Conservation (phyloP, 2,329 filamentous ascomycete genomes). For the Alternaria angustiovoidea region DNA sequence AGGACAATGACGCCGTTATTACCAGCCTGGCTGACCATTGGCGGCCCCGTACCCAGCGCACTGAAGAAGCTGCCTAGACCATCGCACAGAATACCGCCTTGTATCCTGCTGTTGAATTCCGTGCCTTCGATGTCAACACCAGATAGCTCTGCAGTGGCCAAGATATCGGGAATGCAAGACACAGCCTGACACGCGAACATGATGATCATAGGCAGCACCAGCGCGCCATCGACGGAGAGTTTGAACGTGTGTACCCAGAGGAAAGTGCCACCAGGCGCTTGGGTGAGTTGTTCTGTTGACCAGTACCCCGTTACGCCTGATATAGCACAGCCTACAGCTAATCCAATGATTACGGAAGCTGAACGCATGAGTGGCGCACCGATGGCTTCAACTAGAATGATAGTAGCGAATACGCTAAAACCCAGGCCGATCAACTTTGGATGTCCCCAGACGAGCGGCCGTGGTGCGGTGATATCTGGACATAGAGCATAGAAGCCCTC, state of each 20-base stretch:
- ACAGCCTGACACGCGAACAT: slow-evolving; percentile 43
- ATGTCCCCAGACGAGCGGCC: slow-evolving; percentile 44
- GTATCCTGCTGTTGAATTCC: slow-evolving; percentile 37
- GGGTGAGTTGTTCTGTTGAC: slow-evolving; percentile 28
- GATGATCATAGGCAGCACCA: slow-evolving; percentile 38
- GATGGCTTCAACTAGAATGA: slow-evolving; percentile 36
- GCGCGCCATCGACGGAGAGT: slow-evolving; percentile 38
- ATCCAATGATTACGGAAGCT: slow-evolving; percentile 37
- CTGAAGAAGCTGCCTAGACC: slow-evolving; percentile 40
- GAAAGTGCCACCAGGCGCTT: slow-evolving; percentile 35
- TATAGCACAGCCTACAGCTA: slow-evolving; percentile 38
- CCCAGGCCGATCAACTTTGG: slow-evolving; percentile 38
- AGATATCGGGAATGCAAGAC: slow-evolving; percentile 49
- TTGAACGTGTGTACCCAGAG: slow-evolving; percentile 41
- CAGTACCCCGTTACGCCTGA: slow-evolving; percentile 40
- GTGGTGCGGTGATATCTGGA: slow-evolving; percentile 29
- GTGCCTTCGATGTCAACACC: slow-evolving; percentile 38
- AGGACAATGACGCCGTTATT: slow-evolving; percentile 43
- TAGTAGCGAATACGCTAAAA: slow-evolving; percentile 28
- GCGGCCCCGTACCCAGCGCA: slow-evolving; percentile 37
- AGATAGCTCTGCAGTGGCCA: slow-evolving; percentile 39
- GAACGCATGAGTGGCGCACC: slow-evolving; percentile 42
- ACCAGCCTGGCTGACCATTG: slow-evolving; percentile 40
- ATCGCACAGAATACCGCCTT: slow-evolving; percentile 40
- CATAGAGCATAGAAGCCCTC: slow-evolving; percentile 39